Base-by-base conservation (phyloP, 192 early-diverging fungal species). In the Umbelopsis sp. region DNA sequence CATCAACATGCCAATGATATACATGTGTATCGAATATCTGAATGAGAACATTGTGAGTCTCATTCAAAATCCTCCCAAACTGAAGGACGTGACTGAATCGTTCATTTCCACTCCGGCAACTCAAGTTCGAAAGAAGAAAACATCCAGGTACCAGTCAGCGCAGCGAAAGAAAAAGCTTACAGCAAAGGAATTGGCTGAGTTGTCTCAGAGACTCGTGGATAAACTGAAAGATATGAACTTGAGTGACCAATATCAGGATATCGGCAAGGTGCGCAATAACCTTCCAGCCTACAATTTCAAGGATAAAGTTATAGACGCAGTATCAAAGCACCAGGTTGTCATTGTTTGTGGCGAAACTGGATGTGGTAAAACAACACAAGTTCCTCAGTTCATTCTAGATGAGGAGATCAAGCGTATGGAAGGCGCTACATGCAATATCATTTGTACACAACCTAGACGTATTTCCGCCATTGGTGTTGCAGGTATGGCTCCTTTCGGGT, bases 271-370 rank as follows among this genome's bases (percentile, higher is more conserved):
- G 4, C 80, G 93, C 14, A 77, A 88, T 45, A 83, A 84, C 9
- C 80, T 95, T 22, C 93, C 93, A 6, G 88, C 88, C 0, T 88
- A 77, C 69, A 70, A 71, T 14, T 91, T 82, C 74, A 77, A 85
- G 36, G 74, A 86, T 10, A 70, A 85, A 20, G 81, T 95, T 36
- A 26, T 91, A 45, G 71, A 85, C 1, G 54, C 83, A 0, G 70
- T 93, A 12, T 25, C 67, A 4, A 31, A 62, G 17, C 45, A 90
- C 69, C 89, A 87, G 62, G 89, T 94, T 7, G 71, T 92, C 17
- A 88, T 94, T 70, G 82, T 94, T 7, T 91, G 85, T 49, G 93
- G 93, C 45, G 93, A 92, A 76, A 94, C 93, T 8, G 92, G 92
- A 75, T 75, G 85, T 71, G 87, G 88, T 71, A 92, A 90, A 79